Conservation (phyloP, 2,329 filamentous ascomycete genomes). For the Apiospora hydei region DNA sequence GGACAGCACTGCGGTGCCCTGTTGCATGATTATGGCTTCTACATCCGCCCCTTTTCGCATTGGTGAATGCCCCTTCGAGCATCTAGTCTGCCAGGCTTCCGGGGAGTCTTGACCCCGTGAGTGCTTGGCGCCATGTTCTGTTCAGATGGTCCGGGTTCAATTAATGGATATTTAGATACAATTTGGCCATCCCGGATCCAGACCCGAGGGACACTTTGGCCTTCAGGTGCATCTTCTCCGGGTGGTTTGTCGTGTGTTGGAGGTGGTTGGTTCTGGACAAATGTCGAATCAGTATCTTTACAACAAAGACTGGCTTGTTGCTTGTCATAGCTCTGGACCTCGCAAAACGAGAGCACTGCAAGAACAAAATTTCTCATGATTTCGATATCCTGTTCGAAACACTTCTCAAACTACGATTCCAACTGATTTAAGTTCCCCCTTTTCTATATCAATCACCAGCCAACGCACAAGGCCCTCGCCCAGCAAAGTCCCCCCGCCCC, state of each 20-base stretch:
- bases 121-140: neutral
- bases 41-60: neutral
- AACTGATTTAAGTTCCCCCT: neutral
- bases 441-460: neutral
- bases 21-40: neutral
- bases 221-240: no score
- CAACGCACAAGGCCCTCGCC: neutral
- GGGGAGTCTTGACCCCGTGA: neutral
- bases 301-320: no score
- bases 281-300: no score
- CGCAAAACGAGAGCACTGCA: neutral
- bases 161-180: no score
- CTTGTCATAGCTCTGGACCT: neutral
- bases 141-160: no score
- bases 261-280: no score
- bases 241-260: no score
- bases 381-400: neutral
- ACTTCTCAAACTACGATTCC: neutral
- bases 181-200: no score
- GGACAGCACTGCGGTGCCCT: neutral
- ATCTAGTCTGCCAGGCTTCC: no score
- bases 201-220: no score
- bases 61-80: neutral
- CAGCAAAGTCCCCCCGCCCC: neutral
- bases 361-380: neutral